phyloP scores from a whole-genome alignment of 192 early-diverging fungal species.

The Coemansia sp. region DNA sequence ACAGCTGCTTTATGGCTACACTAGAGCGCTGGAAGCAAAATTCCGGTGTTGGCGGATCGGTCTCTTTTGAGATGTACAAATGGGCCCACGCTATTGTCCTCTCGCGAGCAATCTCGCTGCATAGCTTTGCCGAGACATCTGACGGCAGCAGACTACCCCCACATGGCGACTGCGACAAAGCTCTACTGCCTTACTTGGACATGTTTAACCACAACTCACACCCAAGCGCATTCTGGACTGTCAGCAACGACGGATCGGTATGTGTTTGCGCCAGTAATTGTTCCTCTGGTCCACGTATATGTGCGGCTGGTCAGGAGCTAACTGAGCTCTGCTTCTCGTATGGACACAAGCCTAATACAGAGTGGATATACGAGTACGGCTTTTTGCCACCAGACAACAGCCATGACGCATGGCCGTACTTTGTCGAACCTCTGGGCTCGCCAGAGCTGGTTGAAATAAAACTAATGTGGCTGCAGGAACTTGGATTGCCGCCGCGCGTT shows the following conservation, averaged over 20 bases:
- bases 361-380: slow-evolving; percentile 46
- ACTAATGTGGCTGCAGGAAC: slow-evolving; percentile 34
- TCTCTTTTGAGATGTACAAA: slow-evolving; percentile 23
- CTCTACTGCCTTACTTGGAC: slow-evolving; percentile 31
- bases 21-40: slow-evolving; percentile 18
- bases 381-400: slow-evolving; percentile 26
- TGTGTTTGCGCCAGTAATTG: neutral
- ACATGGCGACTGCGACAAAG: slow-evolving; percentile 20
- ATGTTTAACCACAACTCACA: slow-evolving; percentile 38
- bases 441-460: slow-evolving; percentile 18
- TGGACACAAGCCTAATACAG: slow-evolving; percentile 35
- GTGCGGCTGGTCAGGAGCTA: neutral
- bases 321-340: slow-evolving; percentile 30
- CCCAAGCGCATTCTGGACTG: slow-evolving; percentile 23
- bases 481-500: slow-evolving; percentile 17
- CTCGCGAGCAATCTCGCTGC: slow-evolving; percentile 34
- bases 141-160: neutral
- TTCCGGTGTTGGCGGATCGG: neutral
- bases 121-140: slow-evolving; percentile 12
- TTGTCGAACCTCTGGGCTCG: slow-evolving; percentile 19
- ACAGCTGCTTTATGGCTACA: neutral
- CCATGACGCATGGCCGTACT: slow-evolving; percentile 34
- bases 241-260: slow-evolving; percentile 18
- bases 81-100: slow-evolving; percentile 35
- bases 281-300: neutral